Base-by-base conservation (phyloP, 2,329 filamentous ascomycete genomes). In the Capronia americana region DNA sequence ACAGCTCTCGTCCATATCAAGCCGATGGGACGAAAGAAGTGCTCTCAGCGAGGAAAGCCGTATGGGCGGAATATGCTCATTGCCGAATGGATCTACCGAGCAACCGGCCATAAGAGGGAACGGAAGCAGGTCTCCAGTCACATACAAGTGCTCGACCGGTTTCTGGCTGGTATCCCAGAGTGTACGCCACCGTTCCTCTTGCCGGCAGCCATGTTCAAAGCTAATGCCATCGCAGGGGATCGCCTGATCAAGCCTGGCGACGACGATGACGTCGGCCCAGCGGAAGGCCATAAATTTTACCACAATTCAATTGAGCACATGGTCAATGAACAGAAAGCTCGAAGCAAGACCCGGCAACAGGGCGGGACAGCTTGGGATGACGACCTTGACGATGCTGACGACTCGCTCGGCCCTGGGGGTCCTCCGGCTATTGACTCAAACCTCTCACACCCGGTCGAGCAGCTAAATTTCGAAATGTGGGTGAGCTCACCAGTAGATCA, bases 41-140 rank as follows among this genome's bases (percentile, higher is more conserved):
- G 78, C 75, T 80, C 79, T 24, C 77, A 81, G 70, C 76, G 84
- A 63, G 83, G 83, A 54, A 84, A 85, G 73, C 82, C 81, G 20
- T 82, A 83, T 69, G 87, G 87, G 28, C 83, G 87, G 46, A 89
- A 89, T 72, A 86, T 88, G 75, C 77, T 88, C 54, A 87, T 89
- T 67, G 82, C 86, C 24, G 81, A 86, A 70, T 85, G 83, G 60
- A 88, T 89, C 66, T 77, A 79, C 69, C 81, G 82, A 63, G 78
- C 81, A 65, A 88, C 86, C 6, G 85, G 86, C 24, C 82, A 83
- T 63, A 73, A 72, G 28, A 79, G 87, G 61, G 77, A 75, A 17
- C 80, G 87, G 58, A 89, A 89, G 74, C 85, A 88, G 72, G 84
- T 89, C 4, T 88, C 87, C 0, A 89, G 87, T 71, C 87, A 89